phyloP scores from a whole-genome alignment of 768 basidiomycete species.

The Auriscalpium orientale region DNA sequence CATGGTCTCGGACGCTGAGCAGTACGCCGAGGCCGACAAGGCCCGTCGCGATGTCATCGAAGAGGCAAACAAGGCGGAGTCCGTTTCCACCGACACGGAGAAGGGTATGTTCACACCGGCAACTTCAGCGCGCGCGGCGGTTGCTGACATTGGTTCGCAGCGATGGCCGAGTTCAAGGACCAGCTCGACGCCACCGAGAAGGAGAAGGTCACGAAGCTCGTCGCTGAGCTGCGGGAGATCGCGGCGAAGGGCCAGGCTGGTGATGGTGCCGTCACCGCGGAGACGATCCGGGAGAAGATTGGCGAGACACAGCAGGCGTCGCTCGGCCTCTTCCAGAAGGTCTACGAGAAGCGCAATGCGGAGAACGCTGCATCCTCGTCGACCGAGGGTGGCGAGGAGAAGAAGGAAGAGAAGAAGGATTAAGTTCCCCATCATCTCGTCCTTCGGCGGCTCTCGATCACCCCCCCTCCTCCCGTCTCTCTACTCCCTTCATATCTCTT shows the following conservation, averaged over 20 bases:
- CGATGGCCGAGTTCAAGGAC: constrained; percentile 96
- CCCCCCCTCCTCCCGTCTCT: not conserved
- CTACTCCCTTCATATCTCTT: not conserved
- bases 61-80: constrained; percentile 94
- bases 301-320: constrained; percentile 92
- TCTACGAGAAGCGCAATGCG: constrained; percentile 86
- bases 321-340: constrained; percentile 95
- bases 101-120: constrained; percentile 54
- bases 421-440: constrained; percentile 30
- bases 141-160: constrained; percentile 29
- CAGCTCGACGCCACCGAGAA: constrained; percentile 89
- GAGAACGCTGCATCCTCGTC: constrained; percentile 45
- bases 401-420: constrained; percentile 77
- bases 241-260: constrained; percentile 85
- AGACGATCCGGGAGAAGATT: constrained; percentile 87
- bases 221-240: constrained; percentile 82
- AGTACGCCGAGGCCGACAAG: constrained; percentile 92
- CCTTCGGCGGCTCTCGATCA: not conserved
- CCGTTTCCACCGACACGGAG: constrained; percentile 90
- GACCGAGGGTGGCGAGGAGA: constrained; percentile 25
- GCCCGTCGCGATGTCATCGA: constrained; percentile 82
- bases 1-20: constrained; percentile 93
- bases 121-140: not conserved
- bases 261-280: constrained; percentile 74
- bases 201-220: constrained; percentile 86